A percentile compares a stretch with the other conserved stretches of the same genome.
Conservation (phyloP, 1,139 yeast genomes). For the Suhomyces anneliseae region DNA sequence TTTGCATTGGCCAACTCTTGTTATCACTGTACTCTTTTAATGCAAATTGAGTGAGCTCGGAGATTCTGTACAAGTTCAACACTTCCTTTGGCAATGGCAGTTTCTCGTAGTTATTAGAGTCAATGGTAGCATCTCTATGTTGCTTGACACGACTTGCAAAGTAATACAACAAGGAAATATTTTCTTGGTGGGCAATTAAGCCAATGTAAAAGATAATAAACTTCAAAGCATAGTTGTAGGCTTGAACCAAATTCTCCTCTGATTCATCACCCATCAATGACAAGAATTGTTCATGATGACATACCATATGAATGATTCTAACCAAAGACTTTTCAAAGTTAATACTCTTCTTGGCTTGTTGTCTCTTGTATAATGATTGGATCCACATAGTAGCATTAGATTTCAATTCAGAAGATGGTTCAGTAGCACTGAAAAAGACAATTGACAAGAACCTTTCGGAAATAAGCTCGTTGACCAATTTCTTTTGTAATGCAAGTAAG, state of each 20-base stretch:
- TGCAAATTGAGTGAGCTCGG: slow-evolving; percentile 72
- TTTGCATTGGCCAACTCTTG: slow-evolving; percentile 67
- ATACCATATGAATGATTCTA: slow-evolving; percentile 65
- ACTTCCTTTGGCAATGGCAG: slow-evolving; percentile 27
- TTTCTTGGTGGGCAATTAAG: slow-evolving; percentile 62
- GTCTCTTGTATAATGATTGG: slow-evolving; percentile 54
- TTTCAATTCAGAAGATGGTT: slow-evolving; percentile 56
- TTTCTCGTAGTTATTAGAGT: slow-evolving; percentile 33
- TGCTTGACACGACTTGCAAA: slow-evolving; percentile 80
- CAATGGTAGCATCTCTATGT: slow-evolving; percentile 59
- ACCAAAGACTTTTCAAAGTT: slow-evolving; percentile 64
- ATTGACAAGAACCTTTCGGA: slow-evolving; percentile 68
- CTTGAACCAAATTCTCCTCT: slow-evolving; percentile 27
- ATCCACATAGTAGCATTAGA: slow-evolving; percentile 70
- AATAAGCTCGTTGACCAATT: slow-evolving; percentile 51
- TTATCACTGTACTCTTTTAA: slow-evolving; percentile 58
- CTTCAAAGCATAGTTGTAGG: slow-evolving; percentile 53
- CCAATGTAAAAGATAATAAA: slow-evolving; percentile 63
- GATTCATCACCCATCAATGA: slow-evolving; percentile 35
- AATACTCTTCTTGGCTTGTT: slow-evolving; percentile 41
- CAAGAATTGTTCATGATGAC: slow-evolving; percentile 72
- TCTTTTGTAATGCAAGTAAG: slow-evolving; percentile 51
- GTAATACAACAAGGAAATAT: slow-evolving; percentile 72
- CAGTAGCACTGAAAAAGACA: slow-evolving; percentile 74
- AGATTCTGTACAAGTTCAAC: slow-evolving; percentile 56